Conservation (phyloP, 192 early-diverging fungal species). For the Coemansia sp. region DNA sequence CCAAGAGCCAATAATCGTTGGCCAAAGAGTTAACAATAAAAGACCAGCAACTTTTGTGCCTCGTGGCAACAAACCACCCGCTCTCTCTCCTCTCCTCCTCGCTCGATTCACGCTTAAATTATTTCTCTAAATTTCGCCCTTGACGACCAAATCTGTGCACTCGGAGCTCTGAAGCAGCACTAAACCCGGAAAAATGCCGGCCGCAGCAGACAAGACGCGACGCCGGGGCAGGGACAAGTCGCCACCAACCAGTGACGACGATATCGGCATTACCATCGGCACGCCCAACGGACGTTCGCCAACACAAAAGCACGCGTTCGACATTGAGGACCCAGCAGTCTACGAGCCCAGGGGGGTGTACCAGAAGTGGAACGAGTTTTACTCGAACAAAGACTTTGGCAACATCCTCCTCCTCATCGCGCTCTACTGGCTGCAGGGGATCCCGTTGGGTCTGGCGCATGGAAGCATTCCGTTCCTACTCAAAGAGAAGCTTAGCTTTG, state of each 20-base stretch:
- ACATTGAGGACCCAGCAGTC: conserved; percentile 43
- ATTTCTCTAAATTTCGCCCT: not conserved
- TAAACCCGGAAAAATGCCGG: conserved; percentile 12
- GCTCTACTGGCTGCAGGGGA: conserved; percentile 85
- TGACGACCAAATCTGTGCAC: not conserved
- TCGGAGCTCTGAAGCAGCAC: not conserved
- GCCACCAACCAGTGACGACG: conserved; percentile 9
- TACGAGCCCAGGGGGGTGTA: conserved; percentile 16
- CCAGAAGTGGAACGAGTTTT: conserved; percentile 31
- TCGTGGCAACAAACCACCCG: too few species aligned
- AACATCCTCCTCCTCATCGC: conserved; percentile 55
- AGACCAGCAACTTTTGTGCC: not conserved
- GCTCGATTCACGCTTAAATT: not conserved
- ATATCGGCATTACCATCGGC: conserved; percentile 44
- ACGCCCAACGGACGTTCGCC: conserved; percentile 24
- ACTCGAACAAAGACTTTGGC: conserved; percentile 54
- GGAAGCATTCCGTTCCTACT: conserved; percentile 93
- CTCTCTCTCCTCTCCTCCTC: not conserved
- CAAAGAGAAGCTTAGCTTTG: conserved; percentile 89
- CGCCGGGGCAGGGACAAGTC: conserved; percentile 26
- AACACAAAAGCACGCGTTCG: conserved; percentile 33
- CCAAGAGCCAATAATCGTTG: not conserved
- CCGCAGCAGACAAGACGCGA: conserved; percentile 19
- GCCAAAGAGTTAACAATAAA: not conserved
- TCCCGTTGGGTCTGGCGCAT: conserved; percentile 88